phyloP scores from a whole-genome alignment of 306 rosid species.

The Quercus suber region DNA sequence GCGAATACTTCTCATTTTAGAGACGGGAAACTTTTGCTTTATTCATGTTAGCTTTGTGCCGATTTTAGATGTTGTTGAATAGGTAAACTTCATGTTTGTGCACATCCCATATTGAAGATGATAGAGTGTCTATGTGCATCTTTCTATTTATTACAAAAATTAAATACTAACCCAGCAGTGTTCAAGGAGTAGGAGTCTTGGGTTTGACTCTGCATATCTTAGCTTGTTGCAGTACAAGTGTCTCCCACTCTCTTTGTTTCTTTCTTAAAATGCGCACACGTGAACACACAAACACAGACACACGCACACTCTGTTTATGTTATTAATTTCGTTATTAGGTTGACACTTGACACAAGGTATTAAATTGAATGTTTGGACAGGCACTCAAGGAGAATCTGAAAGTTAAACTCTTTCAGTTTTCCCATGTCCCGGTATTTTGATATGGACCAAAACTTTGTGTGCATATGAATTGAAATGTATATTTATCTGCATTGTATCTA shows the following conservation, averaged over 20 bases:
- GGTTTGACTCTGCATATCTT: constrained; percentile 80
- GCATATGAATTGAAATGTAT: constrained; percentile 2
- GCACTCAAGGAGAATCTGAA: constrained; percentile 69
- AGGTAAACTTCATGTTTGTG: constrained; percentile 29
- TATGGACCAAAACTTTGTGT: not conserved
- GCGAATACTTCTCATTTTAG: constrained; percentile 32
- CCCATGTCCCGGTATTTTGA: constrained; percentile 76
- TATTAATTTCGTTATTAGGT: constrained; percentile 1
- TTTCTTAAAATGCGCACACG: not conserved
- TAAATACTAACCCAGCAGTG: constrained; percentile 89
- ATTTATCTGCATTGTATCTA: constrained; percentile 14
- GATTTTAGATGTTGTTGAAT: constrained; percentile 74
- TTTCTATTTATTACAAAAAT: constrained; percentile 45
- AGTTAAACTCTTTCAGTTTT: constrained; percentile 81
- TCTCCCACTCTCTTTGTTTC: constrained; percentile 23
- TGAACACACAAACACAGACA: not conserved
- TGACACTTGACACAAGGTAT: constrained; percentile 13
- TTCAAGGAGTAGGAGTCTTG: constrained; percentile 76
- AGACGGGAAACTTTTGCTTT: constrained; percentile 78
- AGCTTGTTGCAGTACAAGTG: constrained; percentile 86
- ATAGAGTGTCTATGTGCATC: not conserved
- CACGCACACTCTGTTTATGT: constrained; percentile 2
- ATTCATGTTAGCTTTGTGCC: constrained; percentile 88
- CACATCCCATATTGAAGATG: not conserved
- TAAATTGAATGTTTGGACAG: constrained; percentile 36